Conservation (phyloP, 805 yeast genomes). For the Wickerhamomyces silvicola region DNA sequence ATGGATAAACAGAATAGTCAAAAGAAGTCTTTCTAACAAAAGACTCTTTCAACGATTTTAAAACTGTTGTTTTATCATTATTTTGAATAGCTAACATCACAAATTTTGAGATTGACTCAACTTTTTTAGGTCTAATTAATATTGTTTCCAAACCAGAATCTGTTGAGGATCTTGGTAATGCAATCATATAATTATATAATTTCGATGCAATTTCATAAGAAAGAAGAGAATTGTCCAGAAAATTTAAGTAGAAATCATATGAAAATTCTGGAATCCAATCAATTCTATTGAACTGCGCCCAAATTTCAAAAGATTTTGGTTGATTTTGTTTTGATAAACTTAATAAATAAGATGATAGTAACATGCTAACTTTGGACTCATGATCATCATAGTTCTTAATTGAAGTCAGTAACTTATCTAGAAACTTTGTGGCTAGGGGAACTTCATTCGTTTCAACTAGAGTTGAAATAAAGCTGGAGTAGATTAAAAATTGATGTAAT, state of each 20-base stretch:
- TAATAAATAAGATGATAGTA: slow-evolving; percentile 39
- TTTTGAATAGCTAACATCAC: slow-evolving; percentile 11
- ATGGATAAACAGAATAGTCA: slow-evolving; percentile 26
- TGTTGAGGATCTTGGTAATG: slow-evolving; percentile 23
- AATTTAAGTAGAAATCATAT: slow-evolving; percentile 29
- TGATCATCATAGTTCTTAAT: slow-evolving; percentile 31
- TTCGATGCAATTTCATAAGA: slow-evolving; percentile 26
- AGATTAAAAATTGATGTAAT: slow-evolving; percentile 40
- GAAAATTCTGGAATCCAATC: slow-evolving; percentile 37
- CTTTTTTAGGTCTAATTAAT: slow-evolving; percentile 13
- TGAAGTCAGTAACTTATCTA: slow-evolving; percentile 47
- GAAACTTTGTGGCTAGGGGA: slow-evolving; percentile 45
- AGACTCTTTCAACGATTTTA: slow-evolving; percentile 34
- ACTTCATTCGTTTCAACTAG: slow-evolving; percentile 45
- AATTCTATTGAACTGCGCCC: slow-evolving; percentile 29
- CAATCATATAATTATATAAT: slow-evolving; percentile 31
- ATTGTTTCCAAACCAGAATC: slow-evolving; percentile 4
- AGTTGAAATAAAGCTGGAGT: slow-evolving; percentile 45
- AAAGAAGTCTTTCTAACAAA: slow-evolving; percentile 28
- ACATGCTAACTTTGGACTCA: slow-evolving; percentile 28
- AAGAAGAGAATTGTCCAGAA: slow-evolving; percentile 28
- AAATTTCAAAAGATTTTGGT: slow-evolving; percentile 28
- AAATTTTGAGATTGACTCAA: slow-evolving; percentile 13
- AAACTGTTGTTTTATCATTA: slow-evolving; percentile 23
- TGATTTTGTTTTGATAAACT: slow-evolving; percentile 30